Evolutionary conservation across 371 early-diverging fungal species (phyloP), one percentile per base, ranked within the genome.

Genomic region (Furculomyces boomerangus): DNA sequence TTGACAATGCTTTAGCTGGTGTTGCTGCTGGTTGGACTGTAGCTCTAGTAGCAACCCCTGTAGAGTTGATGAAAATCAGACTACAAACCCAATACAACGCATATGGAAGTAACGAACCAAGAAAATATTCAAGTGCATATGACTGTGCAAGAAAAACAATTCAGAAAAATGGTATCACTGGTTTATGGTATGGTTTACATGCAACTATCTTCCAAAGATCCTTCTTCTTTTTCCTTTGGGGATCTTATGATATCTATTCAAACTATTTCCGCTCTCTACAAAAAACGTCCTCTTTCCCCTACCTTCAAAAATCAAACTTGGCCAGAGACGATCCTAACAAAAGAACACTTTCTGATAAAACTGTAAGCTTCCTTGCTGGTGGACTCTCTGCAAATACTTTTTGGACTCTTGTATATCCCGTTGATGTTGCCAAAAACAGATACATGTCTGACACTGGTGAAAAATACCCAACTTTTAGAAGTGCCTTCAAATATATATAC

Each of bases 181-280:
- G 86, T 1, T 60, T 91, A 2, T 93, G 85, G 81, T 78, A 79
- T 56, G 92, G 91, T 1, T 68, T 92, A n/a, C 55, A 67, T 0
- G 83, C 86, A 2, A 87, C 88, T 0, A 72, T 90, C 63, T 61
- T 83, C 52, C 88, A 90, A 59, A 71, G 92, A 52, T 80, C 82
- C 53, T 88, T 83, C 74, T 90, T 93, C 64, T 90, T 85, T 67
- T 75, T 84, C 27, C 78, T 91, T 56, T 91, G 94, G 94, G 75
- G 81, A 37, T 80, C 81, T 0, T 91, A 89, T 57, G 83, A 86
- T 65, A 79, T 79, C 59, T 65, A 63, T 54, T 60, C 66, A 14
- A 56, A 58, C 22, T 67, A 62, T 63, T 50, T 68, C 50, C 66
- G 68, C 25, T 51, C 62, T 7, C 32, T 68, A 37, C 53, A 60